These are phyloP conservation scores for Kwoniella sp. DNA, from an alignment of 768 basidiomycete genomes.

Conservation along the genomic window DNA sequence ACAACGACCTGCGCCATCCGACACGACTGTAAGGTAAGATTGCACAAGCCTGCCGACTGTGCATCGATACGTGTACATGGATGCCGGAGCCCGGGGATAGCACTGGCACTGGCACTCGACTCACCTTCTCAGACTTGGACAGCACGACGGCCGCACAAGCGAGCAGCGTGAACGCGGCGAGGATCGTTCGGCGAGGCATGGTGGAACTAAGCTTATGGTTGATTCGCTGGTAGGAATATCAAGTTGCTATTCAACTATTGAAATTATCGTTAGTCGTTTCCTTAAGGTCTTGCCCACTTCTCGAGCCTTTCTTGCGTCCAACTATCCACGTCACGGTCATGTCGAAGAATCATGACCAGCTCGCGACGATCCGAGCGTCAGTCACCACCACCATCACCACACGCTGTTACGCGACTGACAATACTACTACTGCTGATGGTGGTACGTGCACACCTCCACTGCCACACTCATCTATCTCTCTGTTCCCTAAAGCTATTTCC, in stretches of 20 bases:
- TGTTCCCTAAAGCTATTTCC: too few relatives aligned
- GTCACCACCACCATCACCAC: conserved; percentile 2
- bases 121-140: conserved; percentile 18
- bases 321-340: background rate
- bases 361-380: conserved; percentile 17
- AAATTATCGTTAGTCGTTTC: too few relatives aligned
- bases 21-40: background rate
- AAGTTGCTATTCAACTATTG: too few relatives aligned
- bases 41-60: too few relatives aligned
- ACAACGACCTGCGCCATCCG: background rate
- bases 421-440: too few relatives aligned
- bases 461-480: background rate
- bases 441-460: conserved; percentile 16
- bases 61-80: too few relatives aligned
- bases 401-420: background rate
- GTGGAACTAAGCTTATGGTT: background rate
- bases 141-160: conserved; percentile 18
- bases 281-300: too few relatives aligned
- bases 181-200: conserved; percentile 9
- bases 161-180: conserved; percentile 3
- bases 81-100: too few relatives aligned
- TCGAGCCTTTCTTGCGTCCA: too few relatives aligned
- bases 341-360: background rate
- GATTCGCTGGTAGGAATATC: too few relatives aligned
- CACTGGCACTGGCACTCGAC: too few relatives aligned